Evolutionary conservation across 495 filamentous ascomycete genomes (phyloP).

Genomic region (Amniculicola lignicola): DNA sequence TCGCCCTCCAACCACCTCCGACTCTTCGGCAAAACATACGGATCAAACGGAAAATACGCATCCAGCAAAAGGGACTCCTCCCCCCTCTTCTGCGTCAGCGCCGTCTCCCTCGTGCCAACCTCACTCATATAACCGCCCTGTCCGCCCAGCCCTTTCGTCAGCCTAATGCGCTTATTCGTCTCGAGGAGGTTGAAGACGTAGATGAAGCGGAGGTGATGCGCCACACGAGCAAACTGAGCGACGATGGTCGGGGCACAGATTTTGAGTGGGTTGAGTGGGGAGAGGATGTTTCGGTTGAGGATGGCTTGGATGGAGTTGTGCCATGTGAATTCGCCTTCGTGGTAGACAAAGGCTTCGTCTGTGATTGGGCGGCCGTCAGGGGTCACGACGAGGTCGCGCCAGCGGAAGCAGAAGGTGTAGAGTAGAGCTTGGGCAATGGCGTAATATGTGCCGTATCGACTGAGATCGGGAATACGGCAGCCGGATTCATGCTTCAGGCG

Average conservation of each 20-base stretch:
- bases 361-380: slow-evolving; percentile 49
- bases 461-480: slow-evolving; percentile 80
- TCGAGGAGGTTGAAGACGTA: slow-evolving; percentile 86
- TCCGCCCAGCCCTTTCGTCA: slow-evolving; percentile 52
- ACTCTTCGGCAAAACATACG: slow-evolving; percentile 81
- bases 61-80: slow-evolving; percentile 77
- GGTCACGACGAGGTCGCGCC: slow-evolving; percentile 75
- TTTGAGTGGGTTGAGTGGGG: slow-evolving; percentile 88
- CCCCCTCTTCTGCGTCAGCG: slow-evolving; percentile 53
- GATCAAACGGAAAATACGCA: slow-evolving; percentile 95
- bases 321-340: slow-evolving; percentile 68
- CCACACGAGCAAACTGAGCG: slow-evolving; percentile 80
- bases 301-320: slow-evolving; percentile 66
- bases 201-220: slow-evolving; percentile 76
- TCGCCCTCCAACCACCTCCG: slow-evolving; percentile 80
- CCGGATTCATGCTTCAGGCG: slow-evolving; percentile 58
- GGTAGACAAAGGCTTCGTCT: slow-evolving; percentile 51
- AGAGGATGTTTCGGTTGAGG: slow-evolving; percentile 71
- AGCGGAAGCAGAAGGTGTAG: slow-evolving; percentile 98
- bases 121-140: slow-evolving; percentile 40
- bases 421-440: slow-evolving; percentile 79
- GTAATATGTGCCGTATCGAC: slow-evolving; percentile 81
- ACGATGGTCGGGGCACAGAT: slow-evolving; percentile 93
- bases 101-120: slow-evolving; percentile 62
- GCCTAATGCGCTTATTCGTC: slow-evolving; percentile 79